These are phyloP conservation scores for Plasmopara viticola DNA, from an alignment of 352 stramenopile species.

Conservation along the genomic window DNA sequence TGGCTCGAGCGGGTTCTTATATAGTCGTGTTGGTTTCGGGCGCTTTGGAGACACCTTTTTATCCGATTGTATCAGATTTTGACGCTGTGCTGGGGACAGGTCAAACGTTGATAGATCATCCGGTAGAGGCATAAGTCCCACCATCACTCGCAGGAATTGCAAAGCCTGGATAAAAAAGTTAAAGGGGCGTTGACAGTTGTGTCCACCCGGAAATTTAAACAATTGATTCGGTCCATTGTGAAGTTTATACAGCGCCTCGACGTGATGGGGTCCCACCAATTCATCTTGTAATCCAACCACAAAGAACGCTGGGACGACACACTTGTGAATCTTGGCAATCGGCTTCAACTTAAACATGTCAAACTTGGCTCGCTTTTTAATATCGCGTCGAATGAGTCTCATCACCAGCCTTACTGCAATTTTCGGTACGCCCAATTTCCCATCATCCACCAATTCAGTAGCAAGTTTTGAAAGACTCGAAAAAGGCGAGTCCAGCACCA, in stretches of 20 bases:
- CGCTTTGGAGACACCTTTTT: constrained; percentile 17
- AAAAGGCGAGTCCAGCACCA: constrained; percentile 82
- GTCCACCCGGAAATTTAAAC: constrained; percentile 71
- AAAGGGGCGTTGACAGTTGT: constrained; percentile 72
- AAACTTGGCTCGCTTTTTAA: constrained; percentile 78
- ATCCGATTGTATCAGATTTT: constrained; percentile 13
- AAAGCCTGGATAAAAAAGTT: constrained; percentile 77
- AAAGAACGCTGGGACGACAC: constrained; percentile 70
- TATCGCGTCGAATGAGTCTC: constrained; percentile 68
- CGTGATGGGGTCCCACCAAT: constrained; percentile 69
- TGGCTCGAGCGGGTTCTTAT: constrained; percentile 59
- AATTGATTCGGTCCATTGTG: constrained; percentile 78
- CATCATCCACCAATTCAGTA: constrained; percentile 72
- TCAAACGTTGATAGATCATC: constrained; percentile 49
- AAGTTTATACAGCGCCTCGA: constrained; percentile 60
- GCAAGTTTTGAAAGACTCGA: constrained; percentile 66
- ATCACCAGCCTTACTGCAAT: constrained; percentile 81
- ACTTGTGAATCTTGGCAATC: constrained; percentile 67
- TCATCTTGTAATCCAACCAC: constrained; percentile 71
- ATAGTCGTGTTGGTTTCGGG: constrained; percentile 40
- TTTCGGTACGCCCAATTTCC: constrained; percentile 74
- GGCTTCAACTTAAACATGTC: constrained; percentile 86
- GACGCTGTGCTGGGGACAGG: constrained; percentile 25
- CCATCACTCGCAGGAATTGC: constrained; percentile 77
- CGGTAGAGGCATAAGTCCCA: constrained; percentile 58